These are phyloP conservation scores for Elsinoe necatrix DNA, from an alignment of 2,329 filamentous ascomycete species.

Conservation along the genomic window DNA sequence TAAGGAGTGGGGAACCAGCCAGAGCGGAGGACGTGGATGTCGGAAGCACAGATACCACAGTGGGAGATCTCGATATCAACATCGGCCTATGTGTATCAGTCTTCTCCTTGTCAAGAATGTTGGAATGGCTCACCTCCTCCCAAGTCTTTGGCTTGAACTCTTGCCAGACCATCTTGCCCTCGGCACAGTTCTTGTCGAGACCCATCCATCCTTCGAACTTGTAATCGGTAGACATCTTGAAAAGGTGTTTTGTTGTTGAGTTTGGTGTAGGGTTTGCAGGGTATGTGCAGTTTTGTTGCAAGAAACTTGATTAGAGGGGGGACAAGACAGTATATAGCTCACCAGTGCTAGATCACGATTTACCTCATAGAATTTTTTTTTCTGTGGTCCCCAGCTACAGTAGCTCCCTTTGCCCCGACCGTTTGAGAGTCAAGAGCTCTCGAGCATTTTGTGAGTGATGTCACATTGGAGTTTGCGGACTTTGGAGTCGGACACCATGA, in stretches of 20 bases:
- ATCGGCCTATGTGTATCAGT: constrained; percentile 29
- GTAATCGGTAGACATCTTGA: constrained; percentile 32
- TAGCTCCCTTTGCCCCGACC: not conserved
- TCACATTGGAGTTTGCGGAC: constrained; percentile 12
- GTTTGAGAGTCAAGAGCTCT: constrained; percentile 1
- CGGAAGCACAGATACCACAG: constrained; percentile 31
- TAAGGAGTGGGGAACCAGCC: constrained; percentile 31
- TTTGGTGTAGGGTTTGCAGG: too few species aligned
- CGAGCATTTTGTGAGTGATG: not conserved
- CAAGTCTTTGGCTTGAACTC: constrained; percentile 38
- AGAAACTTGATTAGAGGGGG: too few species aligned
- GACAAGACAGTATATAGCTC: not conserved
- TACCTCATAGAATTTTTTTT: constrained; percentile 3
- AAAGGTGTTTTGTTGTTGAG: too few species aligned
- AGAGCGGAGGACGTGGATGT: constrained; percentile 26
- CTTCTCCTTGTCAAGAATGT: not conserved
- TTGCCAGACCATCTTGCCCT: constrained; percentile 49
- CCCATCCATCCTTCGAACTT: constrained; percentile 52
- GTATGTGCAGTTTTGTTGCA: too few species aligned
- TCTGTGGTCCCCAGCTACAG: not conserved
- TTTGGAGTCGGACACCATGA: constrained; percentile 1
- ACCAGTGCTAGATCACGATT: not conserved
- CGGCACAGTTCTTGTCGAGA: constrained; percentile 39
- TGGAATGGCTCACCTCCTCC: constrained; percentile 15
- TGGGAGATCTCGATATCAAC: constrained; percentile 36